Base-by-base conservation (phyloP, 2,329 filamentous ascomycete species). In the Verticillium tricorpus region DNA sequence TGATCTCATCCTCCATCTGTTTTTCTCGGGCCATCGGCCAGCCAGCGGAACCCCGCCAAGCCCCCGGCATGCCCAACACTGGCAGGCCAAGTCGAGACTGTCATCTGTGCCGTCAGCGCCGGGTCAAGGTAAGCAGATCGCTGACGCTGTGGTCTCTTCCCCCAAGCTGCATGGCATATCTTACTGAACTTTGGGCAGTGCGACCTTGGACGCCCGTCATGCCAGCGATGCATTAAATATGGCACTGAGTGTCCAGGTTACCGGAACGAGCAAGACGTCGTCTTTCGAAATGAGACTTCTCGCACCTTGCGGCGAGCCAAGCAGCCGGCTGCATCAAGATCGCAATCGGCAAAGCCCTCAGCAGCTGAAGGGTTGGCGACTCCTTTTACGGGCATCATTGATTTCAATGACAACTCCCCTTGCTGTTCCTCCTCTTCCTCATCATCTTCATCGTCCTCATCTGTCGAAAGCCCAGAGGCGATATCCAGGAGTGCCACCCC, bases 41-140 rank as follows among this genome's bases (percentile, higher is more conserved):
- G 45, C 19, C 45, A 22, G 45, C 19, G 45, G n/a, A 22, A 22
- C 45, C 45, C 45, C 39, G 9, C 17, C n/a, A 17, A 45, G 19
- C 28, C 50, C 14, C 31, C 60, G 62, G 45, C 59, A 78, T 78
- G 76, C 76, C 76, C 35, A 78, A 78, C 67, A 77, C 71, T 28
- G 76, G 76, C 35, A 73, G 70, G 63, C 76, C 76, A 22, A 78
- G 76, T 64, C 70, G 70, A 56, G 76, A 78, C 66, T 78, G 76
- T 61, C 75, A 78, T 58, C 70, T 78, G 45, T 78, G 76, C 63
- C 75, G 76, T 37, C 66, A 69, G 50, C 69, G 76, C 57, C 74
- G 76, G 45, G 76, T 78, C 64, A 78, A 78, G 73, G 76, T 78
- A 14, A 52, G 45, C 35, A 63, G 74, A 60, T 35, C 34, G 14